Evolutionary conservation across 371 early-diverging fungal species (phyloP).

Genomic region (Mortierella sp.): DNA sequence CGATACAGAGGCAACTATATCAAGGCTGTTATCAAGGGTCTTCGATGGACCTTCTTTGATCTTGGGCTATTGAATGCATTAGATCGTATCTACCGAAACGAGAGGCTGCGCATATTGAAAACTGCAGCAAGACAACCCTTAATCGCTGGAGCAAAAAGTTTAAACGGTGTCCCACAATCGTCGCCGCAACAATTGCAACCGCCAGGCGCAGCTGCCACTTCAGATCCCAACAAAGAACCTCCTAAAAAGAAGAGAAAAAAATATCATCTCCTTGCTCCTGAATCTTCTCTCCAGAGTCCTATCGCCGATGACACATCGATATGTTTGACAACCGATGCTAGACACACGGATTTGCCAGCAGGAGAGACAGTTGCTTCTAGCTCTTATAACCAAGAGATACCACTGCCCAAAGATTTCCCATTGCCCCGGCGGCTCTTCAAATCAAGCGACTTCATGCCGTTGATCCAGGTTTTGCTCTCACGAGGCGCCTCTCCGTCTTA

Average conservation of each 20-base stretch:
- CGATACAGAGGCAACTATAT: conserved; percentile 49
- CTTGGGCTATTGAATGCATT: conserved; percentile 29
- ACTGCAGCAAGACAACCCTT: background rate
- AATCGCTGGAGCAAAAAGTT: background rate
- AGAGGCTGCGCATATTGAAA: conserved; percentile 2
- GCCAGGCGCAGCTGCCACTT: background rate
- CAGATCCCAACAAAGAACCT: background rate
- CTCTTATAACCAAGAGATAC: conserved; percentile 12
- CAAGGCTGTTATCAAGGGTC: conserved; percentile 49
- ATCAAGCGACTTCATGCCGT: conserved; percentile 11
- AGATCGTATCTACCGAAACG: conserved; percentile 29
- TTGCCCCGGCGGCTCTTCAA: conserved; percentile 51
- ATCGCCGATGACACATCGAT: background rate
- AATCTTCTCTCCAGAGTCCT: background rate
- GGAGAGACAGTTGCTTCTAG: background rate
- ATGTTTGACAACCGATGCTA: background rate
- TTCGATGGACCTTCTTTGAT: conserved; percentile 54
- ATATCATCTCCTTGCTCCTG: conserved; percentile 18
- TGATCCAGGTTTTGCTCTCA: conserved; percentile 23
- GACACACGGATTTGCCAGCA: background rate
- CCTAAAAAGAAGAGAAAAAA: conserved; percentile 41
- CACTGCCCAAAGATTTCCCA: conserved; percentile 37
- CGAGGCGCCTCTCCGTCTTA: conserved; percentile 46
- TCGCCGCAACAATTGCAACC: background rate
- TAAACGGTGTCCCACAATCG: background rate